phyloP scores from a whole-genome alignment of 495 filamentous ascomycete species.

The Daldinia grandis region DNA sequence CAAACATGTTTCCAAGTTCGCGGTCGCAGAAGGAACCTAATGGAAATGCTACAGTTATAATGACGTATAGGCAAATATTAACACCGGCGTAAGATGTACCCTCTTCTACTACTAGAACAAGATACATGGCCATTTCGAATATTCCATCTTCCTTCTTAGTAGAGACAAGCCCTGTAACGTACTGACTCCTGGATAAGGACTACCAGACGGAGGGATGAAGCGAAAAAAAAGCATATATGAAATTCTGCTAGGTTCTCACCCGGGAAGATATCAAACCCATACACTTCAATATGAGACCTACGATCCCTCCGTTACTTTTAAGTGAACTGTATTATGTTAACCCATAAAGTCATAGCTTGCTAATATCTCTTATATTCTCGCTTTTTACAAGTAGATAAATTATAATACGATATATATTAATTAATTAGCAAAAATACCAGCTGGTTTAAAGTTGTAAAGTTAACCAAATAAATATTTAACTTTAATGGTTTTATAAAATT shows the following conservation, averaged over 20 bases:
- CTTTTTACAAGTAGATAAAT: no score
- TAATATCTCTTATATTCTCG: no score
- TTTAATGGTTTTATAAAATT: no score
- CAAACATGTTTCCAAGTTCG: slow-evolving; percentile 23
- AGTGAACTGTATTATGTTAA: background rate
- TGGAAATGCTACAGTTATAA: slow-evolving; percentile 24
- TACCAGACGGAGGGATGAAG: slow-evolving; percentile 28
- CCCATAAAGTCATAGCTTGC: background rate
- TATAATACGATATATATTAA: no score
- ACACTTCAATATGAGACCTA: slow-evolving; percentile 19
- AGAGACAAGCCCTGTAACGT: background rate
- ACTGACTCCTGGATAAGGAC: slow-evolving; percentile 13
- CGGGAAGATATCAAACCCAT: slow-evolving; percentile 13
- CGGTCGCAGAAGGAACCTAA: background rate
- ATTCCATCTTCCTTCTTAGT: background rate
- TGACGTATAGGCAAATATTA: slow-evolving; percentile 4
- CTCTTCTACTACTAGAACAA: slow-evolving; percentile 28
- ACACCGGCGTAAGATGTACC: slow-evolving; percentile 15
- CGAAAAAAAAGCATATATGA: slow-evolving; percentile 25
- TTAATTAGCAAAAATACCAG: no score
- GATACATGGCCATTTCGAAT: slow-evolving; percentile 1
- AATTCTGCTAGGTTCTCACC: slow-evolving; percentile 26
- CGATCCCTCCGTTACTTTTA: background rate
- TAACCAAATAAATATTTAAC: no score
- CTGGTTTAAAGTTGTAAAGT: no score